Evolutionary conservation across 768 basidiomycete species (phyloP).

Genomic region (Pisolithus tinctorius): DNA sequence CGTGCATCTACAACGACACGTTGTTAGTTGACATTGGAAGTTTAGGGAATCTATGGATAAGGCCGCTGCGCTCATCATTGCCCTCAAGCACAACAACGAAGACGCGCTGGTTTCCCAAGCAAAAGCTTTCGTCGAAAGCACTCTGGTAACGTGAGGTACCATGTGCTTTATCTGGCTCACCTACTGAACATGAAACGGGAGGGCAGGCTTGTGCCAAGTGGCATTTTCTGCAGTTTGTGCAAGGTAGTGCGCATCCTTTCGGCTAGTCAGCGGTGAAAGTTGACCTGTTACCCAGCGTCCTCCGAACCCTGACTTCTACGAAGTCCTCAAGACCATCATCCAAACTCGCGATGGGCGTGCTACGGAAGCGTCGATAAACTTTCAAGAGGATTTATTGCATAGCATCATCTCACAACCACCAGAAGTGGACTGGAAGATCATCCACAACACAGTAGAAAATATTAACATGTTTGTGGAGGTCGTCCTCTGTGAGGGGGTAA

Average conservation of each 20-base stretch:
- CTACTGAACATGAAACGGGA: neutral
- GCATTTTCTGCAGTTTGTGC: conserved; percentile 50
- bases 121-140: conserved; percentile 45
- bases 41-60: conserved; percentile 49
- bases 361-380: conserved; percentile 21
- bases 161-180: neutral
- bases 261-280: neutral
- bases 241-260: conserved; percentile 36
- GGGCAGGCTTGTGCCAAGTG: conserved; percentile 48
- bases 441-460: conserved; percentile 53
- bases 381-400: conserved; percentile 49
- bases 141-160: conserved; percentile 39
- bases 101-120: conserved; percentile 56
- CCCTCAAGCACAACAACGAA: conserved; percentile 44
- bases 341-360: conserved; percentile 30
- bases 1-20: neutral
- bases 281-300: conserved; percentile 32
- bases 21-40: neutral
- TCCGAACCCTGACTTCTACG: conserved; percentile 43
- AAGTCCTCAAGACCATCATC: conserved; percentile 43
- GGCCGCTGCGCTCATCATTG: conserved; percentile 40
- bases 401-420: conserved; percentile 43
- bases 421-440: conserved; percentile 44
- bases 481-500: conserved; percentile 50
- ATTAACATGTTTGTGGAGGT: conserved; percentile 49